Evolutionary conservation across 305 asterid species (phyloP), one percentile per base, ranked within the genome.

Genomic region (Caryopteris hybrid): DNA sequence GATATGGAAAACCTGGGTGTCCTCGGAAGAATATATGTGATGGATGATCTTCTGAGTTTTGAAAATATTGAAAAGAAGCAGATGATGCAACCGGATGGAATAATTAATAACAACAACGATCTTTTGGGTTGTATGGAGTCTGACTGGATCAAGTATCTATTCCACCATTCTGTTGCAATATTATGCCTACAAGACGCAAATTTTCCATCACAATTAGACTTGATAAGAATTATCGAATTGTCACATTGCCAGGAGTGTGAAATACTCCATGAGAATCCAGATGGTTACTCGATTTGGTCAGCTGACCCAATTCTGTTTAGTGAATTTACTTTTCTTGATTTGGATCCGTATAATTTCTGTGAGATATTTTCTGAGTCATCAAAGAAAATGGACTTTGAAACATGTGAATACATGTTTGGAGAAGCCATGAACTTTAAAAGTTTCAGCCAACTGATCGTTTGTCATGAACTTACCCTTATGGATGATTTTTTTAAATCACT

Each of bases 401-500:
- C 76, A 42, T 81, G 87, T 74, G 91, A 83, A 69, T 68, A 83
- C 60, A 76, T 86, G 86, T 89, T 85, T 77, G 82, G 75, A 56
- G 88, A 91, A 81, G 76, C 87, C 69, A 85, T 77, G 84, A 84
- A 77, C 69, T 89, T 89, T 70, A 80, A 66, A 80, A 80, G 77
- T 80, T 85, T 88, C 62, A 71, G 79, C 61, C 84, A 85, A 72
- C 71, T 95, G 80, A 66, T 95, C 60, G 95, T 88, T 84, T 81
- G 83, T 64, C 83, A 84, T 62, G 98, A 95, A 83, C 97, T 95
- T 68, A 88, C 85, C 68, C 92, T 86, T 38, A 48, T 76, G 72
- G 98, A 89, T 70, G 91, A 80, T 74, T 78, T 88, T 65, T 95
- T 92, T 73, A 86, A 77, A 69, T 84, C 99, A 73, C 73, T 95